Conservation (phyloP, 148 eudicot genomes). For the Cornus controversa region DNA sequence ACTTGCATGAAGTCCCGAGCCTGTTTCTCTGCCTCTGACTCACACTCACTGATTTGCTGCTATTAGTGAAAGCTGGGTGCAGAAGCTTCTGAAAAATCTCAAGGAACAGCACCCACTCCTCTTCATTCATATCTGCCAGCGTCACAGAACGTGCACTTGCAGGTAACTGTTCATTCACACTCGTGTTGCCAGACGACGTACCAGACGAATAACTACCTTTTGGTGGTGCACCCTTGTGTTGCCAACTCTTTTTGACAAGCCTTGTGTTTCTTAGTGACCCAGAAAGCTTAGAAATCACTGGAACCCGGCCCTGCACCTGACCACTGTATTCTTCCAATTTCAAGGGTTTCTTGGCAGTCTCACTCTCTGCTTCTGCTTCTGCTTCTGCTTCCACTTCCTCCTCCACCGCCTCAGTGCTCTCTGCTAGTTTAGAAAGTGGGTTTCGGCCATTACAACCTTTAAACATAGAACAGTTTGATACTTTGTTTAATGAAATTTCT, state of each 20-base stretch:
- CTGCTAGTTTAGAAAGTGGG: constrained; percentile 23
- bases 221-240: not conserved
- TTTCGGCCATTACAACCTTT: constrained; percentile 13
- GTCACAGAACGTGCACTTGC: constrained; percentile 38
- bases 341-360: not conserved
- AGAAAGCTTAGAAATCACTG: constrained; percentile 18
- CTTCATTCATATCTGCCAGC: constrained; percentile 40
- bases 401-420: constrained; percentile 18
- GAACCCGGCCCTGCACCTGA: not conserved
- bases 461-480: not conserved
- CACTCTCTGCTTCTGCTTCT: constrained; percentile 9
- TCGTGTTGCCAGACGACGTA: constrained; percentile 19
- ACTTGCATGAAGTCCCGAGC: constrained; percentile 51
- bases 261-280: constrained; percentile 14
- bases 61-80: constrained; percentile 27
- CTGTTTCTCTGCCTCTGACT: constrained; percentile 35
- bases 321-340: not conserved
- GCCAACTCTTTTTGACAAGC: constrained; percentile 9
- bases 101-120: constrained; percentile 39
- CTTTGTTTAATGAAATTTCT: constrained; percentile 3
- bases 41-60: constrained; percentile 20
- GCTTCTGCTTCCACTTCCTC: too few relatives aligned
- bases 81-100: constrained; percentile 37
- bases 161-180: constrained; percentile 30
- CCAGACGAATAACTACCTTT: not conserved